Base-by-base conservation (phyloP, 495 filamentous ascomycete genomes). In the Xylaria curta region DNA sequence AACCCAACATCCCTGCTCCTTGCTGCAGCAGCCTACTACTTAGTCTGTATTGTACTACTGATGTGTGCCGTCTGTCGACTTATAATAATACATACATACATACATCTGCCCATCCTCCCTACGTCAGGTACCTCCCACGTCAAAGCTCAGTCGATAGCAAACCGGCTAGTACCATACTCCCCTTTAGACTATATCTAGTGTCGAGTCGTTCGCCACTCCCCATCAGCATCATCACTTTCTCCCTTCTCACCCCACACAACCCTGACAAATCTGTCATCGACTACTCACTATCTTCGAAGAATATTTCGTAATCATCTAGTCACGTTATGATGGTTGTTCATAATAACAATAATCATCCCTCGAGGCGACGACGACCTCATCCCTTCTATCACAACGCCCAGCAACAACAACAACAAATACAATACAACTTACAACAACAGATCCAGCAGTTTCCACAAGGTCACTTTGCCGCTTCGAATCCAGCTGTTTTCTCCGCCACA, bases 401-500 rank as follows among this genome's bases (percentile, higher is more conserved):
- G 13, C 54, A 53, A 26, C 68, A 66, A 31, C 65, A 19, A 56
- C 59, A 54, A 72, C 64, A 73, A 73, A 68, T 56, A 54, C n/a
- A 72, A 79, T 66, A 36, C 12, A 15, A 54, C 69, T 69, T 51
- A 46, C 59, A 73, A 64, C 66, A 69, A 46, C 66, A 69, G 49
- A 33, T 64, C 65, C 54, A 80, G 77, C 70, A 42, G 5, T 38
- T 54, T 12, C 44, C 44, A 17, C 65, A 64, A 56, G 59, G 60
- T 13, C 59, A 42, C n/a, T 46, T 70, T 4, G 68, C 68, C 46
- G 28, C 46, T 15, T 54, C 68, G n/a, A 31, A 26, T 68, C 72
- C 59, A 15, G 44, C 46, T 64, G 44, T 47, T 24, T 70, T 74
- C 19, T 80, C 83, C 71, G 79, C 83, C n/a, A 78, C 82, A 44